These are phyloP conservation scores for Gossypium raimondii DNA, from an alignment of 345 rosid species.

Conservation along the genomic window DNA sequence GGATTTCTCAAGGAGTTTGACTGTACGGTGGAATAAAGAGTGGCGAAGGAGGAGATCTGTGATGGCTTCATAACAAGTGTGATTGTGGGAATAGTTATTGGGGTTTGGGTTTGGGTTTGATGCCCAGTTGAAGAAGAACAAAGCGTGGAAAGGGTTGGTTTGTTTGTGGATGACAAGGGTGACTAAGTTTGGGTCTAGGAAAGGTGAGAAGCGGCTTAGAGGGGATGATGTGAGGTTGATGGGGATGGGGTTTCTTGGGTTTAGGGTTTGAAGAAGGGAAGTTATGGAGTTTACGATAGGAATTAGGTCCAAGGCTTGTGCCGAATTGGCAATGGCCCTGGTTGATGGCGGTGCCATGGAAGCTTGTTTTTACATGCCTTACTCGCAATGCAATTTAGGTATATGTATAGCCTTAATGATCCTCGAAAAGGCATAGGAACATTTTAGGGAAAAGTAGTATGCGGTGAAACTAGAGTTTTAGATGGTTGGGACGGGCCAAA, in stretches of 20 bases:
- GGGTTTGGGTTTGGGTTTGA: slow-evolving; percentile 29
- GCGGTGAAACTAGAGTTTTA: too few species aligned
- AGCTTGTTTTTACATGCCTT: background rate
- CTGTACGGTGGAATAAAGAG: slow-evolving; percentile 26
- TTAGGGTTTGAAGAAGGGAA: slow-evolving; percentile 11
- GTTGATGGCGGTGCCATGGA: slow-evolving; percentile 3
- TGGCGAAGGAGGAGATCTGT: slow-evolving; percentile 30
- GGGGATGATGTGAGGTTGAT: background rate
- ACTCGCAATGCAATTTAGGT: too few species aligned
- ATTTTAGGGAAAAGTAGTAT: too few species aligned
- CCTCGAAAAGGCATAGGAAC: too few species aligned
- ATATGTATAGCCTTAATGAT: background rate
- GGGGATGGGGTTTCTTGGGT: background rate
- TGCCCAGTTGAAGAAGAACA: slow-evolving; percentile 40
- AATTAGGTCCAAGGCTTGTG: background rate
- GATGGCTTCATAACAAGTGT: slow-evolving; percentile 31
- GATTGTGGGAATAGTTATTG: slow-evolving; percentile 22
- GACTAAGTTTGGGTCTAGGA: slow-evolving; percentile 7
- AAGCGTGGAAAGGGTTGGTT: slow-evolving; percentile 11
- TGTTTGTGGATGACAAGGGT: slow-evolving; percentile 7
- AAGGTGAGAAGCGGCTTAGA: slow-evolving; percentile 8
- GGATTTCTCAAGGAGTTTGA: slow-evolving; percentile 24
- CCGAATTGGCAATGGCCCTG: background rate
- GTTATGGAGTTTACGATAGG: slow-evolving; percentile 4
- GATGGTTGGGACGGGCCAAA: too few species aligned